A percentile compares a stretch with the other conserved stretches of the same genome.
These are phyloP conservation scores for Suillus occidentalis DNA, from an alignment of 768 basidiomycete genomes.

Conservation along the genomic window DNA sequence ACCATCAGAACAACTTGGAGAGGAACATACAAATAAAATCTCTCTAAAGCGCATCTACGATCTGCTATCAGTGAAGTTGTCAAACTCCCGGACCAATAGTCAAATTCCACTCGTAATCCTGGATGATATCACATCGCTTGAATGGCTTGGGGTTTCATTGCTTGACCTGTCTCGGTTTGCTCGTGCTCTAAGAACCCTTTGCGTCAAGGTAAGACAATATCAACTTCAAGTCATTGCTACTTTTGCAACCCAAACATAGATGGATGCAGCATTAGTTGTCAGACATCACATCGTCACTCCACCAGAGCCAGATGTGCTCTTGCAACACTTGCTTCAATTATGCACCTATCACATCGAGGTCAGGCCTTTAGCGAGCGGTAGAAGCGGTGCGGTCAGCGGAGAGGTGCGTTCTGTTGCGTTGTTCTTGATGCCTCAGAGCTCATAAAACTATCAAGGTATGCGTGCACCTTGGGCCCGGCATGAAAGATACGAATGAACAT, in stretches of 20 bases:
- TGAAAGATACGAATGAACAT: conserved; percentile 33
- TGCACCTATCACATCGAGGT: conserved; percentile 74
- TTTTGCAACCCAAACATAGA: conserved; percentile 34
- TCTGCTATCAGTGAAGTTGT: conserved; percentile 31
- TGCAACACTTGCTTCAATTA: conserved; percentile 58
- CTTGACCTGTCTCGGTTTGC: conserved; percentile 55
- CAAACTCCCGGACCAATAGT: conserved; percentile 7
- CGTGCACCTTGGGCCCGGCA: conserved; percentile 55
- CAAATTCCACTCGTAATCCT: conserved; percentile 52
- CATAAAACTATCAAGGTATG: conserved; percentile 47
- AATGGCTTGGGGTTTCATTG: conserved; percentile 66
- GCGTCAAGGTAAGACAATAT: conserved; percentile 47
- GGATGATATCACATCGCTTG: conserved; percentile 67
- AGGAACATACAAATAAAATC: conserved; percentile 12
- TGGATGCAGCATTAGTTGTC: conserved; percentile 53
- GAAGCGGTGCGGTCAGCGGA: conserved; percentile 77
- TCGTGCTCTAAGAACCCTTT: conserved; percentile 58
- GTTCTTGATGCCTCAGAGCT: background rate
- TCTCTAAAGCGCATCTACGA: conserved; percentile 38
- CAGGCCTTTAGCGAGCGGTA: conserved; percentile 66
- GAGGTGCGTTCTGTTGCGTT: conserved; percentile 46
- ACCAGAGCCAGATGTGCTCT: conserved; percentile 58
- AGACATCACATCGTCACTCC: conserved; percentile 62
- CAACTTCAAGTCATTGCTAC: background rate
- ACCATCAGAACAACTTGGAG: conserved; percentile 11